A percentile compares a stretch with the other conserved stretches of the same genome.
Evolutionary conservation across 805 yeast species (phyloP).

Genomic region (Metschnikowia amazonensis): DNA sequence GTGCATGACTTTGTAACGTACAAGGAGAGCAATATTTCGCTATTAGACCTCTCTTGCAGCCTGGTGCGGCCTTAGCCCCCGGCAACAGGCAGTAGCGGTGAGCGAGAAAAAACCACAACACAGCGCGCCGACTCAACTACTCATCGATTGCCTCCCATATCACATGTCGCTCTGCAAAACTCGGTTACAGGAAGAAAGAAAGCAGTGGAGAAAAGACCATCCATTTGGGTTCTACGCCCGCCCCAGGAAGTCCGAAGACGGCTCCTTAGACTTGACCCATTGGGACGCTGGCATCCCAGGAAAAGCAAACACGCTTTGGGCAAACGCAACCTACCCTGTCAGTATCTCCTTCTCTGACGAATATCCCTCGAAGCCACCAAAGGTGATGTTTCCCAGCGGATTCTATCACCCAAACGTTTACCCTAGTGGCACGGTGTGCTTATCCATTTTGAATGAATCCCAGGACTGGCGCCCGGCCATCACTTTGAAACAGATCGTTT

Average conservation of each 20-base stretch:
- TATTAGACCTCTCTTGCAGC: background rate
- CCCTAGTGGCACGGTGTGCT: conserved; percentile 95
- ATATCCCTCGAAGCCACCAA: conserved; percentile 96
- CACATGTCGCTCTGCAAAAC: conserved; percentile 60
- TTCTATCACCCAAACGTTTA: conserved; percentile 97
- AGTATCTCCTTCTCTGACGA: conserved; percentile 82
- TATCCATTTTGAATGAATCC: conserved; percentile 87
- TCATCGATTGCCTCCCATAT: background rate
- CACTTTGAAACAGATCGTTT: conserved; percentile 79
- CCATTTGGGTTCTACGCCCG: conserved; percentile 97
- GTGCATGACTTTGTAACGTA: no score
- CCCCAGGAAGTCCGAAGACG: conserved; percentile 77
- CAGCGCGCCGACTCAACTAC: background rate
- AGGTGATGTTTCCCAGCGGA: conserved; percentile 80
- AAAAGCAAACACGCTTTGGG: conserved; percentile 81
- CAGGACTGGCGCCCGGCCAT: conserved; percentile 99
- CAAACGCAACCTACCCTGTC: conserved; percentile 82
- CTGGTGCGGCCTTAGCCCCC: background rate
- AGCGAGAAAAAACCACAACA: conserved; percentile 1
- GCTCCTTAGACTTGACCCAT: conserved; percentile 73
- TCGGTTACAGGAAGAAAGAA: conserved; percentile 91
- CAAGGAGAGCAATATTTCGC: no score
- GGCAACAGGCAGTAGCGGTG: background rate
- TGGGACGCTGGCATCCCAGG: conserved; percentile 99
- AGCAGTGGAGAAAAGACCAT: conserved; percentile 97